These are phyloP conservation scores for Cyberlindnera mrakii DNA, from an alignment of 805 yeast genomes.

Conservation along the genomic window DNA sequence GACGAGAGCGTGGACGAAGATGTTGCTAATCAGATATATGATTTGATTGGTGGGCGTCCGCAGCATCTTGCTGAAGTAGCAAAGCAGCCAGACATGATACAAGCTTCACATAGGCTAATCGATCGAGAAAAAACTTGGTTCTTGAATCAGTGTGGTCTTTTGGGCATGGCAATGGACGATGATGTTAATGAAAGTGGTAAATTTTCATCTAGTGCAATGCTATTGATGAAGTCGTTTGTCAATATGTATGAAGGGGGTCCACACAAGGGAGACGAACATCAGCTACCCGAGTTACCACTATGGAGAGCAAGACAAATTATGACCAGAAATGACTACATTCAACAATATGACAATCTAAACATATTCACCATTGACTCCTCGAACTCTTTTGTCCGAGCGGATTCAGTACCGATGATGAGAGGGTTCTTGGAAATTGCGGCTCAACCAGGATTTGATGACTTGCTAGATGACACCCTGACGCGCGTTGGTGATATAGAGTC, in stretches of 20 bases:
- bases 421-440: slow-evolving; percentile 75
- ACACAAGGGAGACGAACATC: slow-evolving; percentile 33
- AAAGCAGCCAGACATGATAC: slow-evolving; percentile 45
- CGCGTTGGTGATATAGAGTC: slow-evolving; percentile 74
- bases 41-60: slow-evolving; percentile 77
- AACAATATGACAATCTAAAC: slow-evolving; percentile 66
- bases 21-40: slow-evolving; percentile 49
- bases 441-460: slow-evolving; percentile 63
- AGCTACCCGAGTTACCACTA: slow-evolving; percentile 66
- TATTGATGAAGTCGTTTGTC: slow-evolving; percentile 63
- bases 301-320: slow-evolving; percentile 83
- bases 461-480: slow-evolving; percentile 57
- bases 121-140: slow-evolving; percentile 85
- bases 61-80: slow-evolving; percentile 74
- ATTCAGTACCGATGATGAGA: slow-evolving; percentile 84
- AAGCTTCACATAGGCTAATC: slow-evolving; percentile 63
- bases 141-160: slow-evolving; percentile 70
- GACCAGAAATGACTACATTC: slow-evolving; percentile 81
- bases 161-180: slow-evolving; percentile 79
- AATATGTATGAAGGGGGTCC: slow-evolving; percentile 42
- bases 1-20: slow-evolving; percentile 33
- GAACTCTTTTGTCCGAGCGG: slow-evolving; percentile 67
- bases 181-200: slow-evolving; percentile 85
- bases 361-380: slow-evolving; percentile 70
- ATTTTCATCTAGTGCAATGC: slow-evolving; percentile 68